These are phyloP conservation scores for Saxispiralis lemnorum DNA, from an alignment of 495 filamentous ascomycete species.

Conservation along the genomic window DNA sequence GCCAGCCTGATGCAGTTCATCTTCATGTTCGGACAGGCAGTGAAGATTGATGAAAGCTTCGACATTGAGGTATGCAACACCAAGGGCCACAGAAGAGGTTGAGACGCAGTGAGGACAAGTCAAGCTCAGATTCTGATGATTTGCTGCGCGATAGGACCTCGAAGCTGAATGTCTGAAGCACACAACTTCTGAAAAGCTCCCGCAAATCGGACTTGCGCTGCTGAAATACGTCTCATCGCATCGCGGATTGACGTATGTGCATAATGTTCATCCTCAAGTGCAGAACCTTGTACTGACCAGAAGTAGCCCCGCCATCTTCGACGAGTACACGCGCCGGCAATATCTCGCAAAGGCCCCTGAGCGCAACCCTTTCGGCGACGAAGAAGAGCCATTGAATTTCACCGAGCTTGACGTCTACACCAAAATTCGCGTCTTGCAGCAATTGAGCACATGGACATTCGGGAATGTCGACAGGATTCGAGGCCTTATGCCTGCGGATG, in stretches of 20 bases:
- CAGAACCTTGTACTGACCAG: constrained; percentile 2
- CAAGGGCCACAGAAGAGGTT: too few relatives aligned
- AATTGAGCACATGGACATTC: constrained; percentile 81
- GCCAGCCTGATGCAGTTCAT: constrained; percentile 89
- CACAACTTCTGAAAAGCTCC: constrained; percentile 48
- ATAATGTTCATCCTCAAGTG: neutral
- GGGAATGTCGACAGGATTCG: constrained; percentile 68
- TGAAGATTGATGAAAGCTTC: constrained; percentile 74
- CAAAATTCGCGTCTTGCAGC: constrained; percentile 78
- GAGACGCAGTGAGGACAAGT: neutral
- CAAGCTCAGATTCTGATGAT: too few relatives aligned
- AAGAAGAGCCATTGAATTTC: constrained; percentile 55
- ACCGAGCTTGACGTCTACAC: constrained; percentile 64
- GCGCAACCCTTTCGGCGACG: constrained; percentile 72
- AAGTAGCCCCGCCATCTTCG: constrained; percentile 64
- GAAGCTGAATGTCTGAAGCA: constrained; percentile 75
- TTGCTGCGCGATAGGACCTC: constrained; percentile 51
- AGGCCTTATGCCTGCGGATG: constrained; percentile 69
- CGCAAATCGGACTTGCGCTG: constrained; percentile 70
- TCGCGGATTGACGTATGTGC: constrained; percentile 66
- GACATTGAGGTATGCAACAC: constrained; percentile 56
- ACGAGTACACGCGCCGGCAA: constrained; percentile 84
- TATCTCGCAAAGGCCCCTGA: constrained; percentile 66
- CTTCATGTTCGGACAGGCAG: constrained; percentile 65
- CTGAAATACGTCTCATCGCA: constrained; percentile 91